phyloP scores from a whole-genome alignment of 78 protist genomes.

The Mastigamoeba balamuthi region DNA sequence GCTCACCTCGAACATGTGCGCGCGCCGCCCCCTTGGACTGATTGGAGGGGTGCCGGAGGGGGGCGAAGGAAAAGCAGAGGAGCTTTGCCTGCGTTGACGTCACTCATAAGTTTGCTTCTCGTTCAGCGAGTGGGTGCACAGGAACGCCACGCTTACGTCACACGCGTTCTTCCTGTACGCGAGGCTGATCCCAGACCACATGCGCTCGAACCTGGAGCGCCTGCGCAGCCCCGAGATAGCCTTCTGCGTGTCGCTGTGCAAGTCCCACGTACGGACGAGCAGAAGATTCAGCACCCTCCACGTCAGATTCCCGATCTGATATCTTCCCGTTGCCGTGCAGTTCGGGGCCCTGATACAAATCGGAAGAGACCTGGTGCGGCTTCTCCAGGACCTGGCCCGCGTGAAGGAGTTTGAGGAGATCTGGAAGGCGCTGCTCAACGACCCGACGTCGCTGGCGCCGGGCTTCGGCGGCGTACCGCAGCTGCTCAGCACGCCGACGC shows the following conservation, averaged over 20 bases:
- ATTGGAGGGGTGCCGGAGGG: neutral
- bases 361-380: constrained; percentile 49
- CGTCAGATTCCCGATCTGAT: too few relatives aligned
- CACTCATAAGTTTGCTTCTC: neutral
- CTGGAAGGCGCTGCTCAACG: constrained; percentile 19
- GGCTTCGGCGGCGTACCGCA: neutral
- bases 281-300: too few relatives aligned
- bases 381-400: constrained; percentile 33
- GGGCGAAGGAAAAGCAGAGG: neutral
- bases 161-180: constrained; percentile 12
- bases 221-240: constrained; percentile 1
- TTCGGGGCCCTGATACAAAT: too few relatives aligned
- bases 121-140: constrained; percentile 6
- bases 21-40: neutral
- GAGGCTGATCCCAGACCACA: constrained; percentile 42
- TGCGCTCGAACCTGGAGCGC: neutral
- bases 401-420: constrained; percentile 28
- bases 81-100: neutral
- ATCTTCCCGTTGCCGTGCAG: too few relatives aligned
- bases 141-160: constrained; percentile 22
- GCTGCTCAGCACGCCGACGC: constrained; percentile 33
- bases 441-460: neutral
- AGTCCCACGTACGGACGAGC: constrained; percentile 17
- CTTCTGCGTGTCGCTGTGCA: constrained; percentile 32
- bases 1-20: constrained; percentile 7